Evolutionary conservation across 176 grass and related monocot species (phyloP).

Genomic region (Oryza rufipogon): DNA sequence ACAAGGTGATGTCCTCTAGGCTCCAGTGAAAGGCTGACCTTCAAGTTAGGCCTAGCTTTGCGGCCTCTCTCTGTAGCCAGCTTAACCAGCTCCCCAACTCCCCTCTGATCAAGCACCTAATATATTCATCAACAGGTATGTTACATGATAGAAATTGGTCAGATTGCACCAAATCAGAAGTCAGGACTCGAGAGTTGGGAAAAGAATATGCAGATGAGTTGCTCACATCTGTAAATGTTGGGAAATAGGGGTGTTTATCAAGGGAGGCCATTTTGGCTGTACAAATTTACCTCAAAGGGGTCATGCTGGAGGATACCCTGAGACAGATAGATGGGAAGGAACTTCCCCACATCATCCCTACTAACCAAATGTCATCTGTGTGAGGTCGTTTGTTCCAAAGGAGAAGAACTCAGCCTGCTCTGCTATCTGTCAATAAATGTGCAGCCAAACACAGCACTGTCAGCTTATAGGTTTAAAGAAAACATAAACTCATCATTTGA

Average conservation of each 20-base stretch:
- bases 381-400: slow-evolving; percentile 99
- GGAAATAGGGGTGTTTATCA: neutral
- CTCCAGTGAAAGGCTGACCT: slow-evolving; percentile 51
- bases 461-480: slow-evolving; percentile 23
- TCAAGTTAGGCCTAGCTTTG: slow-evolving; percentile 82
- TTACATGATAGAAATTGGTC: neutral
- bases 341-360: slow-evolving; percentile 95
- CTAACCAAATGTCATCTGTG: slow-evolving; percentile 99
- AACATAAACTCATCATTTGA: slow-evolving; percentile 20
- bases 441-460: slow-evolving; percentile 37
- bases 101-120: slow-evolving; percentile 92
- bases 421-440: slow-evolving; percentile 69
- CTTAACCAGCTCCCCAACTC: slow-evolving; percentile 86
- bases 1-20: neutral
- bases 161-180: neutral
- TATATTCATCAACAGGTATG: slow-evolving; percentile 28
- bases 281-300: slow-evolving; percentile 89
- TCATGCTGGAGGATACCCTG: slow-evolving; percentile 98
- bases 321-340: slow-evolving; percentile 85
- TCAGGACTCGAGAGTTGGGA: neutral
- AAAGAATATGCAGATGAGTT: neutral
- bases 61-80: slow-evolving; percentile 80
- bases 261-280: neutral
- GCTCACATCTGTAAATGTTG: slow-evolving; percentile 24
- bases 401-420: slow-evolving; percentile 98